phyloP scores from a whole-genome alignment of 75 land plant genomes.

The Selaginella tamariscina region DNA sequence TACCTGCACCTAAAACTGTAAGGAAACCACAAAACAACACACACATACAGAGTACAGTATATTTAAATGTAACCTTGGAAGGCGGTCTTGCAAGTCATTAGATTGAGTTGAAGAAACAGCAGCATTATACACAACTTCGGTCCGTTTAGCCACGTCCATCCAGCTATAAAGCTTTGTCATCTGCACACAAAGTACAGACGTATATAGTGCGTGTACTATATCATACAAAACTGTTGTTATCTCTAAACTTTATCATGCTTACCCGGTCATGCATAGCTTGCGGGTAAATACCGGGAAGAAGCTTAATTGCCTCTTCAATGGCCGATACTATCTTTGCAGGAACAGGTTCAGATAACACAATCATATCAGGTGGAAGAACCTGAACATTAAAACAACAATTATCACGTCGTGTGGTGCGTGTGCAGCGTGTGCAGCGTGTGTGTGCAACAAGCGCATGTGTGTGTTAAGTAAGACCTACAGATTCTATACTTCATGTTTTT shows the following conservation, averaged over 20 bases:
- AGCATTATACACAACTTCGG: constrained; percentile 79
- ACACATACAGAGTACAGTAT: neutral
- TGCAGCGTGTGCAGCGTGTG: no score
- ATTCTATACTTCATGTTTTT: no score
- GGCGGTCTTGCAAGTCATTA: constrained; percentile 58
- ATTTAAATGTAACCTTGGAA: constrained; percentile 47
- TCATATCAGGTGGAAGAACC: constrained; percentile 97
- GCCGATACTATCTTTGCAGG: constrained; percentile 80
- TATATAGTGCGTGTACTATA: no score
- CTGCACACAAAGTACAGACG: constrained; percentile 37
- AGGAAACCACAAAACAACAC: neutral
- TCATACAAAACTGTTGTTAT: neutral
- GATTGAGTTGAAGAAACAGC: constrained; percentile 43
- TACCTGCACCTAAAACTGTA: constrained; percentile 42
- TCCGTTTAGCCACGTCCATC: constrained; percentile 95
- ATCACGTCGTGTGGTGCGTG: no score
- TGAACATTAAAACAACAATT: constrained; percentile 21
- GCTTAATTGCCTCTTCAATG: constrained; percentile 57
- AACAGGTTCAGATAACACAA: constrained; percentile 86
- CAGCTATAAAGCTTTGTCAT: constrained; percentile 88
- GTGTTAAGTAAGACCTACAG: no score
- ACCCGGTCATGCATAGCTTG: constrained; percentile 76
- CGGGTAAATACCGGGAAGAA: constrained; percentile 86
- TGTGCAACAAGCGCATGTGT: no score
- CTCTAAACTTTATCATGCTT: constrained; percentile 10